Evolutionary conservation across 2,329 filamentous ascomycete genomes (phyloP).

Genomic region (Aspergillus texensis): DNA sequence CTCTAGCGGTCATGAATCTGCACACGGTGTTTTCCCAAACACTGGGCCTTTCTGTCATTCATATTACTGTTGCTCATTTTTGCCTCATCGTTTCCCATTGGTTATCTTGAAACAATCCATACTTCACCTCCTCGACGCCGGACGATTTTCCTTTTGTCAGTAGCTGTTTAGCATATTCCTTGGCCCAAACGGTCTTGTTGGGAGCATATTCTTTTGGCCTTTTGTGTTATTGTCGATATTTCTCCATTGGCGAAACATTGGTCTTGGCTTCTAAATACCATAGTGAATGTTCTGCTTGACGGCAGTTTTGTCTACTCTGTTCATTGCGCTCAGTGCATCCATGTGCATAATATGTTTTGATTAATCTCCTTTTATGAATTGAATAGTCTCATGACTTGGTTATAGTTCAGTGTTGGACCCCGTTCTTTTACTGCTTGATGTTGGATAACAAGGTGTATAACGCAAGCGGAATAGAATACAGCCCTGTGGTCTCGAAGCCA

Average conservation of each 20-base stretch:
- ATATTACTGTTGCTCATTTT: slow-evolving; percentile 1
- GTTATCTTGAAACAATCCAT: background rate
- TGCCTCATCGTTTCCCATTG: slow-evolving; percentile 2
- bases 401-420: background rate
- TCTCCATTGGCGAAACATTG: slow-evolving; percentile 17
- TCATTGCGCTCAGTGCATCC: slow-evolving; percentile 18
- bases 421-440: background rate
- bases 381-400: slow-evolving; percentile 13
- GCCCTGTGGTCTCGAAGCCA: background rate
- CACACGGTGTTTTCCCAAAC: slow-evolving; percentile 9
- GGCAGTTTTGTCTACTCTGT: slow-evolving; percentile 15
- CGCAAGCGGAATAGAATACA: background rate
- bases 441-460: background rate
- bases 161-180: slow-evolving; percentile 29
- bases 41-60: background rate
- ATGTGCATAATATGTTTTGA: slow-evolving; percentile 18
- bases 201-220: slow-evolving; percentile 24
- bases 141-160: slow-evolving; percentile 40
- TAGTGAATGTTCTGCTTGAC: slow-evolving; percentile 22
- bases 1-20: slow-evolving; percentile 28
- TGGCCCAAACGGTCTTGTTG: slow-evolving; percentile 19
- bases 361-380: slow-evolving; percentile 12
- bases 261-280: slow-evolving; percentile 10
- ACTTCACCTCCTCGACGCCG: slow-evolving; percentile 18
- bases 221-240: slow-evolving; percentile 3